Base-by-base conservation (phyloP, 495 filamentous ascomycete genomes). In the Cercophora scortea region DNA sequence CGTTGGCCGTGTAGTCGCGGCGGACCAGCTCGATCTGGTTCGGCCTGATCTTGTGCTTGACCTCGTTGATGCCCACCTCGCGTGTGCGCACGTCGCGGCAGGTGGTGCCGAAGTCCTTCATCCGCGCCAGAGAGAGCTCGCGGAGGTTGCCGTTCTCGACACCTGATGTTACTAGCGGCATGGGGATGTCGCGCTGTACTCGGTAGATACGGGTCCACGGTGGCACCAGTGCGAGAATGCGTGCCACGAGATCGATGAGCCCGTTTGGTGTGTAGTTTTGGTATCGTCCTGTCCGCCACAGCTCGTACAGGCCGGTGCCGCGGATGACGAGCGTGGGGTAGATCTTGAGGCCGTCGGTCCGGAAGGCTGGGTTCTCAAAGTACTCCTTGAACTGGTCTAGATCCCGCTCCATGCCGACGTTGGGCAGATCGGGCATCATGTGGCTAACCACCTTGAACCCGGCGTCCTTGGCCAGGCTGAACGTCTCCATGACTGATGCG, bases 391-490 rank as follows among this genome's bases (percentile, higher is more conserved):
- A 98, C 59, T 98, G 93, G 63, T 92, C 90, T 25, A 98, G 74
- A 65, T 98, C 93, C 54, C 93, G 86, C 71, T 97, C 94, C 87
- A 96, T 94, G 51, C 93, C 93, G 6, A 98, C 93, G 61, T 98
- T 98, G 11, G 93, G 93, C 32, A 98, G 75, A 64, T 98, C 93
- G 12, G 93, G 93, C 93, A 98, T 98, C 93, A 98, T 98, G 69
- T 98, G 93, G 55, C 86, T 90, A 58, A 98, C 93, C 7, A 98
- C 92, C 68, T 98, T 98, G 79, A 95, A 98, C 13, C 93, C 93
- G 25, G 94, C 89, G 68, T 98, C 93, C 69, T 98, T 98, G 50
- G 94, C 83, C 15, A 95, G 78, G 60, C 84, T 89, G 69, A 98
- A 98, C 0, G 92, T 97, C 67, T 98, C 88, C 12, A 87, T 89